phyloP scores from a whole-genome alignment of 257 asterid genomes.

The Solanum dulcamara region DNA sequence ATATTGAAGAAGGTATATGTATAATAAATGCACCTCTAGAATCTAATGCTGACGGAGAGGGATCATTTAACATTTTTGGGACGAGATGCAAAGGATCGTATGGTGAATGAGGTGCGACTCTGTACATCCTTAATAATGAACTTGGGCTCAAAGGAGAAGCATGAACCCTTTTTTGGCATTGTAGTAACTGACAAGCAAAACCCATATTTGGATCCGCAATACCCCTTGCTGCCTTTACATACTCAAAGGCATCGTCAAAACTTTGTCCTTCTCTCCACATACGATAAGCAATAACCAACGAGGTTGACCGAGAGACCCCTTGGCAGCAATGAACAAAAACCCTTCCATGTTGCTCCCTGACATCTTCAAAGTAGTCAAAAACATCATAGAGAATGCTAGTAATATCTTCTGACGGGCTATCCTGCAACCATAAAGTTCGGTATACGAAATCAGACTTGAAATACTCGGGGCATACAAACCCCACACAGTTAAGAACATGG shows the following conservation, averaged over 20 bases:
- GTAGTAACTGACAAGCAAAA: conserved; percentile 40
- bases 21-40: conserved; percentile 42
- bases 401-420: conserved; percentile 47
- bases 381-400: conserved; percentile 50
- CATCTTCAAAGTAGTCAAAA: conserved; percentile 48
- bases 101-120: conserved; percentile 42
- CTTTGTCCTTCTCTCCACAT: conserved; percentile 53
- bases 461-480: conserved; percentile 43
- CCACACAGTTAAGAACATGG: conserved; percentile 40
- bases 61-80: conserved; percentile 38
- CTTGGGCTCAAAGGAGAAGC: conserved; percentile 42
- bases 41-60: conserved; percentile 34
- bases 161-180: conserved; percentile 42
- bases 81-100: conserved; percentile 45
- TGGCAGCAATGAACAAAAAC: conserved; percentile 49
- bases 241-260: conserved; percentile 42
- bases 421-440: conserved; percentile 46
- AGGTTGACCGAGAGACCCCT: conserved; percentile 43
- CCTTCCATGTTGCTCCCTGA: conserved; percentile 32
- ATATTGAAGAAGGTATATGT: conserved; percentile 30
- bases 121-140: conserved; percentile 30
- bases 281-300: conserved; percentile 38
- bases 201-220: conserved; percentile 53
- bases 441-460: conserved; percentile 34
- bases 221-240: conserved; percentile 42